Percentiles rank a stretch among this genome's conserved stretches.
Conservation (phyloP, 1,139 yeast genomes). For the Pichia sp. region DNA sequence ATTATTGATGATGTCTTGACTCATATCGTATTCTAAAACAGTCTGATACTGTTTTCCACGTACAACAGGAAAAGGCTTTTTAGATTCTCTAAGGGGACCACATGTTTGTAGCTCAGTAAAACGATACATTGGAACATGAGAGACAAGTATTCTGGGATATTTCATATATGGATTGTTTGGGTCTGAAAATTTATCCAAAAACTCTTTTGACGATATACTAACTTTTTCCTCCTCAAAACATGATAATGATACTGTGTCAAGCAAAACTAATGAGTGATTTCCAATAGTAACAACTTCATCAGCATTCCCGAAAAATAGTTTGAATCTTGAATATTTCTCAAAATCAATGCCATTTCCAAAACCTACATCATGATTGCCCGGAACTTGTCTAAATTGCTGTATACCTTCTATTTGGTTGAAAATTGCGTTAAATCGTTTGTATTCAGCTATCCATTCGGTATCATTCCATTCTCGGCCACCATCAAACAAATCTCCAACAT, state of each 20-base stretch:
- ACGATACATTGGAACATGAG: conserved; percentile 76
- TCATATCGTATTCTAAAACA: conserved; percentile 50
- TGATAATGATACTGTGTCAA: conserved; percentile 79
- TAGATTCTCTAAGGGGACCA: conserved; percentile 64
- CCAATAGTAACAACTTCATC: conserved; percentile 52
- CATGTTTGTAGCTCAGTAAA: conserved; percentile 47
- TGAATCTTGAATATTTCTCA: conserved; percentile 53
- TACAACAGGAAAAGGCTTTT: conserved; percentile 53
- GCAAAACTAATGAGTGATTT: conserved; percentile 66
- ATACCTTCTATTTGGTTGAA: conserved; percentile 46
- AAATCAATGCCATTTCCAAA: conserved; percentile 62
- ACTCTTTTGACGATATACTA: conserved; percentile 35
- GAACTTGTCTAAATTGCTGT: conserved; percentile 44
- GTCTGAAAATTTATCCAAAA: conserved; percentile 30
- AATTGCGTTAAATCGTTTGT: conserved; percentile 54
- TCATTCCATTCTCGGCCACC: conserved; percentile 90
- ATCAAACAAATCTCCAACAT: conserved; percentile 87
- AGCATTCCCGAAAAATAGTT: conserved; percentile 64
- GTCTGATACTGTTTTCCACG: conserved; percentile 79
- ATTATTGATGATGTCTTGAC: conserved; percentile 47
- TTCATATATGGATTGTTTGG: conserved; percentile 26
- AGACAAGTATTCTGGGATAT: conserved; percentile 60
- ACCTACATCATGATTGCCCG: conserved; percentile 97
- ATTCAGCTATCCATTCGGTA: conserved; percentile 66
- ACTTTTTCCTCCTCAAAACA: conserved; percentile 38